A percentile compares a stretch with the other conserved stretches of the same genome.
phyloP scores from a whole-genome alignment of 2,329 filamentous ascomycete genomes.

The Alternaria rosae region DNA sequence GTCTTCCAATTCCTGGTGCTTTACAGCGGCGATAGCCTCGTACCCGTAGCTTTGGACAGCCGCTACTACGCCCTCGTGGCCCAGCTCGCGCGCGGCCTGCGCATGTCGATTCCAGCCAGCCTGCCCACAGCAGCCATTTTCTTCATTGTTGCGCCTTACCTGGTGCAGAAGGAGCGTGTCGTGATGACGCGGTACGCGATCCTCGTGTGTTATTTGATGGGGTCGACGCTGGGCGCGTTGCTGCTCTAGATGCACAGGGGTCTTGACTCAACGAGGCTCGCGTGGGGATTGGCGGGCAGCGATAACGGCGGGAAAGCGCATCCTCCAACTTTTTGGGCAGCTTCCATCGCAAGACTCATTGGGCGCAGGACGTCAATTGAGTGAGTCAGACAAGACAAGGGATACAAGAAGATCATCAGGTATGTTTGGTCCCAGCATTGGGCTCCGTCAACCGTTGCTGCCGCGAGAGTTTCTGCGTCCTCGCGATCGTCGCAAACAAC shows the following conservation, averaged over 20 bases:
- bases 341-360: conserved; percentile 13
- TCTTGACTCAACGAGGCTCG: conserved; percentile 13
- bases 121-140: conserved; percentile 30
- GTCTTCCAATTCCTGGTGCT: conserved; percentile 26
- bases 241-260: conserved; percentile 15
- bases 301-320: conserved; percentile 27
- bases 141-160: conserved; percentile 29
- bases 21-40: conserved; percentile 17
- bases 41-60: not conserved
- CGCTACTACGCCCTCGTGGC: conserved; percentile 13
- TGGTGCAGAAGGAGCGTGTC: conserved; percentile 25
- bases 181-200: conserved; percentile 27
- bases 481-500: conserved; percentile 1
- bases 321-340: conserved; percentile 9
- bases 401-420: conserved; percentile 7
- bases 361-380: conserved; percentile 30
- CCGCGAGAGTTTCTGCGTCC: not conserved
- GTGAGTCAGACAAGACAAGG: conserved; percentile 11
- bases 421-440: conserved; percentile 4
- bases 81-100: conserved; percentile 27
- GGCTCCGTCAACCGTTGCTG: not conserved
- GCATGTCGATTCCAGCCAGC: conserved; percentile 26
- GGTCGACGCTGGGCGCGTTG: conserved; percentile 28
- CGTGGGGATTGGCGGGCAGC: conserved; percentile 14
- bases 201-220: conserved; percentile 33